Evolutionary conservation across 768 basidiomycete species (phyloP), one percentile per base, ranked within the genome.

Genomic region (Boletellus sp.): DNA sequence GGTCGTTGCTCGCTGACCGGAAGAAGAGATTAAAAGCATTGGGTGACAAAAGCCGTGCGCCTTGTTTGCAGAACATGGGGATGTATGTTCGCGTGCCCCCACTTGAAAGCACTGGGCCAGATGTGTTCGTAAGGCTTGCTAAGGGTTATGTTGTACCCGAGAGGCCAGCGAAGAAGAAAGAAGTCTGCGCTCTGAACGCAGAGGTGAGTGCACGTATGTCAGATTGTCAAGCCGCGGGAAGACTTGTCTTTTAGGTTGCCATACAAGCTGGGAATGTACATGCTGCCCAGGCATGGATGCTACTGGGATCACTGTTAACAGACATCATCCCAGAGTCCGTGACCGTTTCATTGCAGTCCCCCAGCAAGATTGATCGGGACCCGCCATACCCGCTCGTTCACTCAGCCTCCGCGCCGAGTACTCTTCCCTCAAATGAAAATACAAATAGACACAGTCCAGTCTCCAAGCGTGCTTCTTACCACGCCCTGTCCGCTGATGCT

Each of bases 221-320:
- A 2, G 20, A 37, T 11, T 3, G 0, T 1, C 41, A 22, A 3
- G 22, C 15, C 15, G 48, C n/a, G 0, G 5, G 13, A 35, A 7
- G 10, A 44, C 15, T 31, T 19, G 16, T 48, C 15, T 41, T 22
- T 12, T 50, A 87, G 83, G 67, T 75, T 38, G 88, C 90, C 7
- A 64, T 79, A n/a, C 69, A 78, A 47, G 82, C 73, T 9, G 81
- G 81, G 19, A 77, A 80, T 50, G 60, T 72, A 23, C 70, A 76
- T 4, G 77, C 78, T 3, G 83, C 81, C 1, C 84, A 88, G 56
- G 73, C 74, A 3, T 92, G 90, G 90, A 56, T 80, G 9, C 66
- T 91, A 2, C 64, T 92, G 17, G 76, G 72, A 12, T 79, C 81
- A 15, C 73, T 83, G 3, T 66, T 89, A 17, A 70, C 70, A 0